phyloP scores from a whole-genome alignment of 2,329 filamentous ascomycete genomes.

The Ophiostoma australiae region DNA sequence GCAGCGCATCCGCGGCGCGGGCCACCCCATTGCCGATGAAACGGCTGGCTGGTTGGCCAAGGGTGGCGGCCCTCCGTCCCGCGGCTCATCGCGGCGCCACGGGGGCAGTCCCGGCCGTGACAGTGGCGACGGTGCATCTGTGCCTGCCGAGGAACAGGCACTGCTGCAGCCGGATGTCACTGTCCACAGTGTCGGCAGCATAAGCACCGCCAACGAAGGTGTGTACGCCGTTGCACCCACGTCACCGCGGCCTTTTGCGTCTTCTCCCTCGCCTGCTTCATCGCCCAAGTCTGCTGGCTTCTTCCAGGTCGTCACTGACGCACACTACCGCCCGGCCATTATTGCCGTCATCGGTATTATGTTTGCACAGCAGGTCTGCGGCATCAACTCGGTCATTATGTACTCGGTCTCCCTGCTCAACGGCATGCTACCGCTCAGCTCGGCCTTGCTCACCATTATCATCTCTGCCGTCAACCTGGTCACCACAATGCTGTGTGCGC shows the following conservation, averaged over 20 bases:
- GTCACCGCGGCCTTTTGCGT: slow-evolving; percentile 10
- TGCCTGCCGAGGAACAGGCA: slow-evolving; percentile 59
- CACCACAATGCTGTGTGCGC: slow-evolving; percentile 75
- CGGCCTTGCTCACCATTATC: slow-evolving; percentile 76
- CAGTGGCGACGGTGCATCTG: slow-evolving; percentile 35
- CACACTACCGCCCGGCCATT: slow-evolving; percentile 65
- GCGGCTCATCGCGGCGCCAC: neutral
- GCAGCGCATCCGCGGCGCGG: slow-evolving; percentile 67
- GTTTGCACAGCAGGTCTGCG: slow-evolving; percentile 86
- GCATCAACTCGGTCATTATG: slow-evolving; percentile 97
- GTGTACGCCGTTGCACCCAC: slow-evolving; percentile 27
- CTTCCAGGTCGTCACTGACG: slow-evolving; percentile 60
- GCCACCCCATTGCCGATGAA: slow-evolving; percentile 68
- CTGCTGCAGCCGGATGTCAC: slow-evolving; percentile 46
- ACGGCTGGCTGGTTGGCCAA: slow-evolving; percentile 54
- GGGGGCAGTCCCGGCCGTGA: slow-evolving; percentile 32
- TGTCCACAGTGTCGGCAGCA: neutral
- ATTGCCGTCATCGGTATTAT: slow-evolving; percentile 85
- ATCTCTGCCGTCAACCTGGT: slow-evolving; percentile 83
- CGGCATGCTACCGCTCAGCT: slow-evolving; percentile 73
- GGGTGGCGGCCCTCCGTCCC: too few species aligned
- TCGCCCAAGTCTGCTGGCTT: slow-evolving; percentile 48
- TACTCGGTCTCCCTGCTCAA: slow-evolving; percentile 89
- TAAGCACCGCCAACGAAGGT: neutral
- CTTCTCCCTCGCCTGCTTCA: slow-evolving; percentile 24